Evolutionary conservation across 1,284 basidiomycete species (phyloP).

Genomic region (Pisolithus thermaeus): DNA sequence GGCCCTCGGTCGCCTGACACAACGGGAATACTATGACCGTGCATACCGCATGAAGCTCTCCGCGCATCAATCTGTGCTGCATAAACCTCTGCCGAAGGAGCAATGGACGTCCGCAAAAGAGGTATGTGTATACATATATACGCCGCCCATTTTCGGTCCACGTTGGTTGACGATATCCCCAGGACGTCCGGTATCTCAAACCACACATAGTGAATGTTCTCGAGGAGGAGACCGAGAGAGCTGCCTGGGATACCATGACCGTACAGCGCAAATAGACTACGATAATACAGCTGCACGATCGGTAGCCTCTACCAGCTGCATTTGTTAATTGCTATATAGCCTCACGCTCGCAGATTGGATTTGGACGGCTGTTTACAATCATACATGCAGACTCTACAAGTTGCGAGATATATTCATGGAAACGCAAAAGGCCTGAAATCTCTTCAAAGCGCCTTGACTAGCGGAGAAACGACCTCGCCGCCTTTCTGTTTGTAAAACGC

Average conservation of each 20-base stretch:
- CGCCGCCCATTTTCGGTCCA: background rate
- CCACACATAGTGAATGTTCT: conserved; percentile 75
- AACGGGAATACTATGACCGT: conserved; percentile 84
- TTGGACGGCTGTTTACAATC: conserved; percentile 10
- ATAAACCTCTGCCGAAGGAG: conserved; percentile 80
- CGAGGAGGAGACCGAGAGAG: conserved; percentile 77
- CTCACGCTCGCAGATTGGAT: background rate
- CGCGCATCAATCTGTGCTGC: conserved; percentile 65
- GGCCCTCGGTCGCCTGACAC: conserved; percentile 82
- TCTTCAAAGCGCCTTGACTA: conserved; percentile 61
- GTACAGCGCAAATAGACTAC: conserved; percentile 55
- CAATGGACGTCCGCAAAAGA: conserved; percentile 79
- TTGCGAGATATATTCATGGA: background rate
- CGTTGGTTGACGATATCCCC: conserved; percentile 9
- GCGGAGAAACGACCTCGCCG: conserved; percentile 69
- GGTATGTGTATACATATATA: conserved; percentile 37
- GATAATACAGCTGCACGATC: background rate
- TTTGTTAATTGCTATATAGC: background rate
- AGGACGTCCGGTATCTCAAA: conserved; percentile 91
- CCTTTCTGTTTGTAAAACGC: conserved; percentile 84
- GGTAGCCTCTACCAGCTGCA: background rate
- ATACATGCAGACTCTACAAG: background rate
- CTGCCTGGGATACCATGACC: conserved; percentile 76
- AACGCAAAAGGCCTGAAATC: background rate
- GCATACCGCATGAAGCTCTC: conserved; percentile 87